A percentile compares a stretch with the other conserved stretches of the same genome.
Conservation (phyloP, 257 asterid species). For the Perilla frutescens region DNA sequence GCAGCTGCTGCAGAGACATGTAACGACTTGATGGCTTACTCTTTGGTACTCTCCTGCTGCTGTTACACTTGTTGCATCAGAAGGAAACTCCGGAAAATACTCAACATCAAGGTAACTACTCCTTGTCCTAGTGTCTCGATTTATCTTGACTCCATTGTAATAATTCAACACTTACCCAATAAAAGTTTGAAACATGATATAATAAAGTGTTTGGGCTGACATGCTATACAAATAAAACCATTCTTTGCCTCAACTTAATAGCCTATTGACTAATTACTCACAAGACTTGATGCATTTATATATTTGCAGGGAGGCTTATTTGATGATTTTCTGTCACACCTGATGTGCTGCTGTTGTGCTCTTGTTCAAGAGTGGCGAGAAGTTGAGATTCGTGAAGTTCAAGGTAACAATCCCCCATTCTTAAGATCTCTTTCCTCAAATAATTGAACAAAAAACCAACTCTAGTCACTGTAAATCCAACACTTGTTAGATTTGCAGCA, state of each 20-base stretch:
- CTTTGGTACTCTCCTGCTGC: constrained; percentile 86
- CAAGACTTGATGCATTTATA: background rate
- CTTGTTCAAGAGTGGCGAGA: constrained; percentile 93
- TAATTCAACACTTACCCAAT: background rate
- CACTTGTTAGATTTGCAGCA: background rate
- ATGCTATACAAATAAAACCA: background rate
- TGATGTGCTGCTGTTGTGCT: constrained; percentile 96
- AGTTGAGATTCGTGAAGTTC: constrained; percentile 66
- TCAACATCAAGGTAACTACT: constrained; percentile 66
- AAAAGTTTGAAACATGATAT: background rate
- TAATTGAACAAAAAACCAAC: background rate
- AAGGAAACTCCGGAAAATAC: constrained; percentile 67
- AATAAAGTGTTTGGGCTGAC: background rate
- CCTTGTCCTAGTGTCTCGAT: background rate
- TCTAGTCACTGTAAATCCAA: background rate
- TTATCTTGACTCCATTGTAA: background rate
- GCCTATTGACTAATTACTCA: too few species aligned
- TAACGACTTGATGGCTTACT: constrained; percentile 89
- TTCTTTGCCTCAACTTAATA: background rate
- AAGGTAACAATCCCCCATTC: constrained; percentile 49
- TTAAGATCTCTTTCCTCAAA: too few species aligned
- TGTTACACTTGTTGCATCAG: constrained; percentile 94
- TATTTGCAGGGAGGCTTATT: constrained; percentile 70
- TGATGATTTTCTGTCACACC: constrained; percentile 88
- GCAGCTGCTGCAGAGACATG: constrained; percentile 89